These are phyloP conservation scores for Curvularia sp. DNA, from an alignment of 2,329 filamentous ascomycete species.

Conservation along the genomic window DNA sequence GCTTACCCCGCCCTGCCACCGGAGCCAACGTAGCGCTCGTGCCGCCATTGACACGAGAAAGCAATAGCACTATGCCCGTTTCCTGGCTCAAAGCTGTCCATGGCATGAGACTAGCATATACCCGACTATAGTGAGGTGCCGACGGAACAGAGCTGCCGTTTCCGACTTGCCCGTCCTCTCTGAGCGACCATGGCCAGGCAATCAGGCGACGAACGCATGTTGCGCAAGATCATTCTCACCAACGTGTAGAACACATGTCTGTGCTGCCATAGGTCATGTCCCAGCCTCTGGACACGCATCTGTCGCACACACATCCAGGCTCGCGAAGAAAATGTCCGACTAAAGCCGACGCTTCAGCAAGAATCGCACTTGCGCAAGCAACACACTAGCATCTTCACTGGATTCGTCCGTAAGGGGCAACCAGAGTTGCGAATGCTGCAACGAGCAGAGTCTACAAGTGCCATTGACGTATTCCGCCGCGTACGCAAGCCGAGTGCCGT, in stretches of 20 bases:
- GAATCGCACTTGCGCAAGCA: neutral
- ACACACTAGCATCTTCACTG: neutral
- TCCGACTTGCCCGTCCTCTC: neutral
- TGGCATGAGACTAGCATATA: neutral
- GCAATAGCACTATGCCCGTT: conserved; percentile 5
- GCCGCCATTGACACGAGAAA: conserved; percentile 2
- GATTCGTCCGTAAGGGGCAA: neutral
- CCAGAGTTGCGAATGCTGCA: neutral
- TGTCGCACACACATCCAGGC: neutral
- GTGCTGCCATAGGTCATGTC: conserved; percentile 5
- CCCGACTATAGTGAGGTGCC: neutral
- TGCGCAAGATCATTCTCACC: neutral
- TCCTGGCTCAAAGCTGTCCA: neutral
- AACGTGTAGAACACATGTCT: conserved; percentile 6
- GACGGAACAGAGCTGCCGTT: neutral
- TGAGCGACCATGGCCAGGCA: neutral
- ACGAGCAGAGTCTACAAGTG: neutral
- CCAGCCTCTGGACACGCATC: neutral
- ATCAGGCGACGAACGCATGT: neutral
- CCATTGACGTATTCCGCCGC: neutral
- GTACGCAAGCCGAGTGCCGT: neutral
- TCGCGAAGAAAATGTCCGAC: neutral
- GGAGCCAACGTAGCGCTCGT: neutral
- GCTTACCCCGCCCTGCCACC: conserved; percentile 9
- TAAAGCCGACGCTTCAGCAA: neutral